Evolutionary conservation across 306 rosid genomes (phyloP).

Genomic region (Trifolium fragiferum): DNA sequence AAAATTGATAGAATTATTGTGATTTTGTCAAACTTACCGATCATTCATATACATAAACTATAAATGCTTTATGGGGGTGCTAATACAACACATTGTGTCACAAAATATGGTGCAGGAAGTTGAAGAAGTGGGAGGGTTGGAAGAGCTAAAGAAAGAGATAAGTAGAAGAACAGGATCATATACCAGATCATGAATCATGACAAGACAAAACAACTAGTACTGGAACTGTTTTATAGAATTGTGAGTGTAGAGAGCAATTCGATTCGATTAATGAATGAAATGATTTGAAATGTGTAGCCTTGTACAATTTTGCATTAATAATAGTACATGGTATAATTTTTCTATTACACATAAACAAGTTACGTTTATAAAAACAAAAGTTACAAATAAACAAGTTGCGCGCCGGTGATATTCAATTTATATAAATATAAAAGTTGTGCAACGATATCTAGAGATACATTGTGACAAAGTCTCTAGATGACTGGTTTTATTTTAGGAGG

Average conservation of each 20-base stretch:
- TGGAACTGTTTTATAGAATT: constrained; percentile 3
- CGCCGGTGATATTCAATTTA: too few relatives aligned
- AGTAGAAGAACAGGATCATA: constrained; percentile 60
- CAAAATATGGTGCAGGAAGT: constrained; percentile 67
- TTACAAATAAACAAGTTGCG: too few relatives aligned
- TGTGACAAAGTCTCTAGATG: too few relatives aligned
- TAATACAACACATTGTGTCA: constrained; percentile 6
- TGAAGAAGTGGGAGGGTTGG: constrained; percentile 86
- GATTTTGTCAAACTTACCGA: too few relatives aligned
- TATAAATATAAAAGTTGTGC: too few relatives aligned
- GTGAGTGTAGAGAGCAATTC: constrained; percentile 34
- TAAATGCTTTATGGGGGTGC: neutral
- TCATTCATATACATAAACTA: too few relatives aligned
- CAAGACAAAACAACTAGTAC: neutral
- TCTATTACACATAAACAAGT: neutral
- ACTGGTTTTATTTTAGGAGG: too few relatives aligned
- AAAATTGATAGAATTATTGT: too few relatives aligned
- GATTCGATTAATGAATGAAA: constrained; percentile 19
- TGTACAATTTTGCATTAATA: neutral
- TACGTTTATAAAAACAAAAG: too few relatives aligned
- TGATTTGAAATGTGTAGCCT: constrained; percentile 4
- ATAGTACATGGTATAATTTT: neutral
- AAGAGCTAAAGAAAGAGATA: constrained; percentile 88
- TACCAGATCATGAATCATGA: constrained; percentile 10
- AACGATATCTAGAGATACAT: too few relatives aligned